phyloP scores from a whole-genome alignment of 805 yeast genomes.

The Wickerhamiella dianesei region DNA sequence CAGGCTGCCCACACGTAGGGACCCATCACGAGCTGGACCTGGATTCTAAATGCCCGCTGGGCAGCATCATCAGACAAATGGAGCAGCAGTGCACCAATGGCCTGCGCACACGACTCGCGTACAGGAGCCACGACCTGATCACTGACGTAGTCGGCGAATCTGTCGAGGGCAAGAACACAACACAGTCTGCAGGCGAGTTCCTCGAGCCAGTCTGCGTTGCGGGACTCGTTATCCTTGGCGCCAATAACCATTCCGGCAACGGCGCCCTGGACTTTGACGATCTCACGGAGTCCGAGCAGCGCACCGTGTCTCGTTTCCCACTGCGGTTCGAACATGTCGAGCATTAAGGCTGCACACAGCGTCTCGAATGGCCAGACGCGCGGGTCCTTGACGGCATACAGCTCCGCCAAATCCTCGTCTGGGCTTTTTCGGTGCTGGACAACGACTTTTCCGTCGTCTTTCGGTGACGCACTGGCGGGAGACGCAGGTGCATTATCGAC shows the following conservation, averaged over 20 bases:
- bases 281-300: slow-evolving; percentile 79
- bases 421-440: slow-evolving; percentile 50
- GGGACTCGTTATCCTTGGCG: slow-evolving; percentile 47
- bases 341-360: slow-evolving; percentile 64
- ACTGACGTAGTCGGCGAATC: slow-evolving; percentile 93
- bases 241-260: slow-evolving; percentile 76
- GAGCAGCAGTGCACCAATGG: slow-evolving; percentile 75
- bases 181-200: slow-evolving; percentile 77
- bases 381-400: slow-evolving; percentile 55
- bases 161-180: slow-evolving; percentile 77
- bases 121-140: slow-evolving; percentile 98
- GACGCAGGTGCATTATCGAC: slow-evolving; percentile 23
- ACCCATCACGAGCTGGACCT: slow-evolving; percentile 50
- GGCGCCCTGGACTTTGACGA: slow-evolving; percentile 64
- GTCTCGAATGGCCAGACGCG: slow-evolving; percentile 92
- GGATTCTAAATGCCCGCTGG: slow-evolving; percentile 46
- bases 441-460: slow-evolving; percentile 40
- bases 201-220: slow-evolving; percentile 62
- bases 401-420: slow-evolving; percentile 44
- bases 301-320: slow-evolving; percentile 98
- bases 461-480: slow-evolving; percentile 17
- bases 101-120: slow-evolving; percentile 90
- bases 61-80: slow-evolving; percentile 53
- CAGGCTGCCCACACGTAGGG: slow-evolving; percentile 85
- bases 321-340: slow-evolving; percentile 64